Evolutionary conservation across 495 filamentous ascomycete genomes (phyloP).

Genomic region (Stereocaulon alpinum): DNA sequence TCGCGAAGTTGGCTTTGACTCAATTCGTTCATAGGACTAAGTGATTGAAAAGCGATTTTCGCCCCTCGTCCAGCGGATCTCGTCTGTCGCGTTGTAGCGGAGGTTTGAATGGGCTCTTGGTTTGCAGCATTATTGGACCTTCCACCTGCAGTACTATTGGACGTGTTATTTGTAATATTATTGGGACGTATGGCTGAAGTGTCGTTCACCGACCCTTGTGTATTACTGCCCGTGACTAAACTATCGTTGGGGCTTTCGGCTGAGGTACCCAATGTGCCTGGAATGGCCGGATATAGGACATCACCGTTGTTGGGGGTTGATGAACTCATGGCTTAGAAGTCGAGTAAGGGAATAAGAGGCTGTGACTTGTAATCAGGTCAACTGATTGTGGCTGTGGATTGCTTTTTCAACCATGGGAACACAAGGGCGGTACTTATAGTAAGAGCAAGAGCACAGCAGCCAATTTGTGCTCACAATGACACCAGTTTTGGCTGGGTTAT

Average conservation of each 20-base stretch:
- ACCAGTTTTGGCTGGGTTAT: no score
- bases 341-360: no score
- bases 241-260: neutral
- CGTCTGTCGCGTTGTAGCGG: neutral
- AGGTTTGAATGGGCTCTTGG: slow-evolving; percentile 1
- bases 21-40: no score
- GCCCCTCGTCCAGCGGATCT: no score
- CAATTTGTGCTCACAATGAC: no score
- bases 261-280: neutral
- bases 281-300: neutral
- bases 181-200: neutral
- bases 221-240: neutral
- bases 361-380: no score
- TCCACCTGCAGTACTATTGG: slow-evolving; percentile 1
- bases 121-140: neutral
- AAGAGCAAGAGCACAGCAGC: no score
- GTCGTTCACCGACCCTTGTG: neutral
- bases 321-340: neutral
- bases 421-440: no score
- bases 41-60: no score
- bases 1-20: no score
- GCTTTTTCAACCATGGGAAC: no score
- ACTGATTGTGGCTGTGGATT: no score
- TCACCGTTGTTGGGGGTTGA: neutral
- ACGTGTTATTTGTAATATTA: neutral